Conservation (phyloP, 2,329 filamentous ascomycete species). For the Macroventuria anomochaeta region DNA sequence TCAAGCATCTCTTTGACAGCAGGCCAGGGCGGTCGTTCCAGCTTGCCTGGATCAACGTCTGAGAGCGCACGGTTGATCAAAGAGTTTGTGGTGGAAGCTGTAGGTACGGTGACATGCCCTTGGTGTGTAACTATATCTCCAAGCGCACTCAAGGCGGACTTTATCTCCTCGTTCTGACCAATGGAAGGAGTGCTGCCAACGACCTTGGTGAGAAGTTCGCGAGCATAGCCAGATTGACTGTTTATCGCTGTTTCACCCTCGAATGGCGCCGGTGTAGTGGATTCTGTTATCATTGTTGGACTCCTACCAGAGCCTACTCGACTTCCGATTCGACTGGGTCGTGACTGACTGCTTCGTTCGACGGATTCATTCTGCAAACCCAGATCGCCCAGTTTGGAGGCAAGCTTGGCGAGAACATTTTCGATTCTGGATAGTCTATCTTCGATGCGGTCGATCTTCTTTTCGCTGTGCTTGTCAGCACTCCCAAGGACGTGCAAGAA, state of each 20-base stretch:
- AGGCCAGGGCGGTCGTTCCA: conserved; percentile 44
- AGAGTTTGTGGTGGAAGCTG: conserved; percentile 14
- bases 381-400: conserved; percentile 37
- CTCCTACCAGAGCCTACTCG: conserved; percentile 20
- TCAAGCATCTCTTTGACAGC: conserved; percentile 27
- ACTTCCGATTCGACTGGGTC: conserved; percentile 26
- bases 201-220: conserved; percentile 52
- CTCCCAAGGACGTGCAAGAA: too few relatives aligned
- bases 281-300: conserved; percentile 31
- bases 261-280: conserved; percentile 45
- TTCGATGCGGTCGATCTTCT: conserved; percentile 61
- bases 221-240: conserved; percentile 57
- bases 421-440: conserved; percentile 59
- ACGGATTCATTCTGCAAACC: conserved; percentile 30
- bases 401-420: conserved; percentile 47
- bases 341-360: conserved; percentile 35
- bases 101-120: conserved; percentile 24
- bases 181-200: conserved; percentile 45
- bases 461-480: conserved; percentile 52
- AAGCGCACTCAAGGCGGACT: conserved; percentile 41
- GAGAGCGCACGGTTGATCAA: conserved; percentile 34
- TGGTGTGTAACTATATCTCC: conserved; percentile 42
- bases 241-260: conserved; percentile 59
- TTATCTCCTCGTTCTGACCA: conserved; percentile 43
- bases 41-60: conserved; percentile 33